Evolutionary conservation across 768 basidiomycete genomes (phyloP), one percentile per base, ranked within the genome.

Genomic region (Mrakia gelida): DNA sequence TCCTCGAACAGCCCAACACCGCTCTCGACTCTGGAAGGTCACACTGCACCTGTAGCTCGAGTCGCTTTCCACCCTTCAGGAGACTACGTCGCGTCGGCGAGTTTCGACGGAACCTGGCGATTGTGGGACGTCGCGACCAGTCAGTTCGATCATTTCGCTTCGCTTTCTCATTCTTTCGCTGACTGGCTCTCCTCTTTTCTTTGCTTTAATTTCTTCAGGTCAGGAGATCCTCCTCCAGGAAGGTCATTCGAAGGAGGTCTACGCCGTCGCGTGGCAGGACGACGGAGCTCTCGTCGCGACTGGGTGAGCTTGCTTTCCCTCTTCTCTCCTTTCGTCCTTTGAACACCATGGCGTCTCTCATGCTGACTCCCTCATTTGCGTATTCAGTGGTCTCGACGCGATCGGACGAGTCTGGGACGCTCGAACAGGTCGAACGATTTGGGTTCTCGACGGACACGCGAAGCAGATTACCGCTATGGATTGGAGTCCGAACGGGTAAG

Each of bases 341-440:
- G 45, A 52, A 5, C 1, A 23, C 41, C 18, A 1, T 15, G 0
- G 30, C n/a, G 11, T 15, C 3, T 28, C 16, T 23, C 21, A 3
- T 32, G 32, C 65, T 63, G 65, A 77, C 52, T 23, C n/a, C 26
- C 9, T 26, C 26, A 16, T 34, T 76, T 79, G 28, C 41, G 74
- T 32, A 80, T 26, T 15, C 71, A 98, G 95, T 45, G 97, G 97
- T 30, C 88, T 98, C 32, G 97, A 99, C 82, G 95, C 95, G 2
- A 94, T 98, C 81, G 97, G 94, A 0, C 91, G 97, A 45, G 92
- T 98, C 6, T 99, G 97, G 97, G 97, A 99, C 85, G 83, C 96
- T 28, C 89, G 97, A 68, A 95, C 95, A 21, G 97, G 97, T 10
- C 87, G 93, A 81, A 98, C 96, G 1, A 94, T 95, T 0, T 97